These are phyloP conservation scores for Stagonosporopsis tanaceti DNA, from an alignment of 2,329 filamentous ascomycete species.

Conservation along the genomic window DNA sequence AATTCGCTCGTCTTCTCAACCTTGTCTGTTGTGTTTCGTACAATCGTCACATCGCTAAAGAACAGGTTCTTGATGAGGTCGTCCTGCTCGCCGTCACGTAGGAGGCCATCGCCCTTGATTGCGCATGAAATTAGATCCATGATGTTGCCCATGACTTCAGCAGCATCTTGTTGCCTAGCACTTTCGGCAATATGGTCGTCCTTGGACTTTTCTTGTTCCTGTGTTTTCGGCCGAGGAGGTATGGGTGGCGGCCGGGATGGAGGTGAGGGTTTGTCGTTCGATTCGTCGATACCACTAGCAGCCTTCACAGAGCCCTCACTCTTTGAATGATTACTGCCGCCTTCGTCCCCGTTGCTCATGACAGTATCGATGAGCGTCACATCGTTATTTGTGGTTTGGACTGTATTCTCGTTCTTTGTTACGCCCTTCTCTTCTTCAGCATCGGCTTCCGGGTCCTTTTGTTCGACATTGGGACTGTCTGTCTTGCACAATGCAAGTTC, in stretches of 20 bases:
- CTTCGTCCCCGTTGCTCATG: constrained; percentile 31
- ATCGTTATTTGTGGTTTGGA: background rate
- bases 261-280: constrained; percentile 43
- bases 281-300: constrained; percentile 18
- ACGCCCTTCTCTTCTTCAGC: constrained; percentile 53
- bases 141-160: constrained; percentile 93
- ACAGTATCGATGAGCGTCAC: constrained; percentile 29
- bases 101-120: constrained; percentile 73
- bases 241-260: constrained; percentile 65
- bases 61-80: constrained; percentile 73
- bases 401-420: constrained; percentile 28
- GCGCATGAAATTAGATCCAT: constrained; percentile 90
- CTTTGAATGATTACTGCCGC: constrained; percentile 18
- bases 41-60: constrained; percentile 57
- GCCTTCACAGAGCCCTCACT: constrained; percentile 35
- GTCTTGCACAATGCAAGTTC: constrained; percentile 76
- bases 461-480: constrained; percentile 49
- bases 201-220: constrained; percentile 27
- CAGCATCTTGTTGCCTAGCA: constrained; percentile 86
- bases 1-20: constrained; percentile 61
- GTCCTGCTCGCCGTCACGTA: constrained; percentile 76
- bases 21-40: constrained; percentile 47
- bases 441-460: constrained; percentile 54
- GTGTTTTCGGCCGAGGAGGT: constrained; percentile 60
- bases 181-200: constrained; percentile 64